These are phyloP conservation scores for Lumnitzera littorea DNA, from an alignment of 345 rosid species.

Conservation along the genomic window DNA sequence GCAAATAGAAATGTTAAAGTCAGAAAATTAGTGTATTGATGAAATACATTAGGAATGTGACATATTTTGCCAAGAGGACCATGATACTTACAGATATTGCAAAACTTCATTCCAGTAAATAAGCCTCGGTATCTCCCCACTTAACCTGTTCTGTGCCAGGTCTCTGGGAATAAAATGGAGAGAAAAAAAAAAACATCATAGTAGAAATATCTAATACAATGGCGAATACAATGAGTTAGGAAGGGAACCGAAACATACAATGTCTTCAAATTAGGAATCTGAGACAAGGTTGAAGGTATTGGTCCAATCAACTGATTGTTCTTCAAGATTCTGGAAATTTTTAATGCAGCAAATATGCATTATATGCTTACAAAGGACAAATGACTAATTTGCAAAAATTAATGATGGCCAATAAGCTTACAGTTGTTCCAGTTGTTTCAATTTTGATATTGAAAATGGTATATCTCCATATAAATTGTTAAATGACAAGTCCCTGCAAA, in stretches of 20 bases:
- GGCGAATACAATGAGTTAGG: not conserved
- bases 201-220: too few species aligned
- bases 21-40: not conserved
- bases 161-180: slow-evolving; percentile 39
- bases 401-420: slow-evolving; percentile 28
- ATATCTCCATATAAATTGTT: slow-evolving; percentile 86
- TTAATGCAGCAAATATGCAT: not conserved
- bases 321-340: slow-evolving; percentile 51
- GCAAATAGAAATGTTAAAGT: not conserved
- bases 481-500: slow-evolving; percentile 70
- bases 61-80: not conserved
- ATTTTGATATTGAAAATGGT: slow-evolving; percentile 82
- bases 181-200: not conserved
- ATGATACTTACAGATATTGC: slow-evolving; percentile 78
- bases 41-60: not conserved
- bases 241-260: slow-evolving; percentile 43
- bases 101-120: slow-evolving; percentile 99
- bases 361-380: not conserved
- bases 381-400: not conserved
- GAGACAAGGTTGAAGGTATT: slow-evolving; percentile 83
- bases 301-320: slow-evolving; percentile 89
- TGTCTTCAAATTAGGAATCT: slow-evolving; percentile 82
- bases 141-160: slow-evolving; percentile 76
- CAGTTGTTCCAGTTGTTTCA: slow-evolving; percentile 76
- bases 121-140: slow-evolving; percentile 95